A percentile compares a stretch with the other conserved stretches of the same genome.
Conservation (phyloP, 495 filamentous ascomycete genomes). For the Massariosphaeria phaeospora region DNA sequence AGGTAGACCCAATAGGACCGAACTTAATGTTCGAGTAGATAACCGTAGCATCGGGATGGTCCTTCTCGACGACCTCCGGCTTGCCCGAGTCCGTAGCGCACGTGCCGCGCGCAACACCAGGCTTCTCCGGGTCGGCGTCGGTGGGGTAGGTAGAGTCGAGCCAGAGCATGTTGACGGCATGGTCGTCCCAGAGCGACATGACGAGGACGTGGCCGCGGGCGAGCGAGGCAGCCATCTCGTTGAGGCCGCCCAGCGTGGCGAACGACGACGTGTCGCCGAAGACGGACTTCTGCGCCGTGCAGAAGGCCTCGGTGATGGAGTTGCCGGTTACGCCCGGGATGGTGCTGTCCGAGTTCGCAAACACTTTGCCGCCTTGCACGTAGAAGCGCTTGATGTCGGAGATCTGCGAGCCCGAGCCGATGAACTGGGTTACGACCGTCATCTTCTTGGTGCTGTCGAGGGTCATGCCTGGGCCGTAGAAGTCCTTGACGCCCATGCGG, state of each 20-base stretch:
- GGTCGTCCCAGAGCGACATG: slow-evolving; percentile 77
- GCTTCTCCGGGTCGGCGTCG: slow-evolving; percentile 45
- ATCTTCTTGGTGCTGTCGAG: slow-evolving; percentile 59
- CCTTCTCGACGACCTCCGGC: slow-evolving; percentile 55
- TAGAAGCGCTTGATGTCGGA: slow-evolving; percentile 55
- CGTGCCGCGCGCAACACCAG: slow-evolving; percentile 65
- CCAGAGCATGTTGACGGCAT: slow-evolving; percentile 76
- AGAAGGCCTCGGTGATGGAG: slow-evolving; percentile 59
- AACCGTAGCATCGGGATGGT: slow-evolving; percentile 53
- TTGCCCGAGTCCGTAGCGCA: slow-evolving; percentile 59
- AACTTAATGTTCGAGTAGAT: slow-evolving; percentile 65
- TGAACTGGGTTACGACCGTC: slow-evolving; percentile 66
- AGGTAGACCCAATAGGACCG: slow-evolving; percentile 49
- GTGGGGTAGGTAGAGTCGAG: slow-evolving; percentile 44
- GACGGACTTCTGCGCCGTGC: slow-evolving; percentile 54
- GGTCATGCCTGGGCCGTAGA: slow-evolving; percentile 53
- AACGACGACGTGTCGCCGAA: slow-evolving; percentile 61
- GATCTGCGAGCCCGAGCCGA: slow-evolving; percentile 50
- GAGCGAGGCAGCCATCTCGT: slow-evolving; percentile 54
- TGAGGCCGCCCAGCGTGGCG: slow-evolving; percentile 55
- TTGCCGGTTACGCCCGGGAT: slow-evolving; percentile 51
- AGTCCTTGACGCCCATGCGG: slow-evolving; percentile 50
- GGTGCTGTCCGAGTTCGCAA: slow-evolving; percentile 54
- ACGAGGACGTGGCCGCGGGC: slow-evolving; percentile 64
- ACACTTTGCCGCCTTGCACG: slow-evolving; percentile 55